Conservation (phyloP, 192 early-diverging fungal species). For the Anaeromyces robustus region DNA sequence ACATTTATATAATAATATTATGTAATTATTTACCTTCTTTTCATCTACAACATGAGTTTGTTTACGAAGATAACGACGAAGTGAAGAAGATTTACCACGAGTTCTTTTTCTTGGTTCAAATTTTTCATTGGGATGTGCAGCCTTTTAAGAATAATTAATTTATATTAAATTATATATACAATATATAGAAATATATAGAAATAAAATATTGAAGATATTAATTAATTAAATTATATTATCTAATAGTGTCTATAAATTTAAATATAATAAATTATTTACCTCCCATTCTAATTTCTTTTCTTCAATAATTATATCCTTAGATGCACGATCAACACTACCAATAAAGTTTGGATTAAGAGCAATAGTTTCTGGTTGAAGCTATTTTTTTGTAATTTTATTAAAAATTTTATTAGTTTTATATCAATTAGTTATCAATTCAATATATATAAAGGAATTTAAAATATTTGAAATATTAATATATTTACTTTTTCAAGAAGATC, state of each 20-base stretch:
- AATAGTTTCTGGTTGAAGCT: conserved; percentile 81
- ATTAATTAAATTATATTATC: too few relatives aligned
- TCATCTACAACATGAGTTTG: conserved; percentile 70
- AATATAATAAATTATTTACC: conserved; percentile 7
- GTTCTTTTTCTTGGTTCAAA: conserved; percentile 36
- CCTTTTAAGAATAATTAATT: conserved; percentile 6
- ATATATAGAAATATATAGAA: too few relatives aligned
- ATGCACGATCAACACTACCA: conserved; percentile 56
- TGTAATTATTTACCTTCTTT: conserved; percentile 31
- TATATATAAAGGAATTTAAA: too few relatives aligned
- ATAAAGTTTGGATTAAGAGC: conserved; percentile 65
- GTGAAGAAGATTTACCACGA: conserved; percentile 60
- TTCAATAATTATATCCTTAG: conserved; percentile 35
- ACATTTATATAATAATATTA: too few relatives aligned
- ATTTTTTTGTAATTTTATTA: conserved; percentile 4
- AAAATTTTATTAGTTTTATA: too few relatives aligned
- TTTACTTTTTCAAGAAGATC: conserved; percentile 63
- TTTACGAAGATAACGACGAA: conserved; percentile 57
- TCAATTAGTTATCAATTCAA: too few relatives aligned
- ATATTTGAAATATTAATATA: background rate
- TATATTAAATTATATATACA: too few relatives aligned
- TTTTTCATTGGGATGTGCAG: conserved; percentile 26
- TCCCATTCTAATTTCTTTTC: conserved; percentile 43
- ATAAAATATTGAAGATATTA: too few relatives aligned
- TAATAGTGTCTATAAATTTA: too few relatives aligned